Evolutionary conservation across 805 yeast genomes (phyloP).

Genomic region (Pichia occidentalis): DNA sequence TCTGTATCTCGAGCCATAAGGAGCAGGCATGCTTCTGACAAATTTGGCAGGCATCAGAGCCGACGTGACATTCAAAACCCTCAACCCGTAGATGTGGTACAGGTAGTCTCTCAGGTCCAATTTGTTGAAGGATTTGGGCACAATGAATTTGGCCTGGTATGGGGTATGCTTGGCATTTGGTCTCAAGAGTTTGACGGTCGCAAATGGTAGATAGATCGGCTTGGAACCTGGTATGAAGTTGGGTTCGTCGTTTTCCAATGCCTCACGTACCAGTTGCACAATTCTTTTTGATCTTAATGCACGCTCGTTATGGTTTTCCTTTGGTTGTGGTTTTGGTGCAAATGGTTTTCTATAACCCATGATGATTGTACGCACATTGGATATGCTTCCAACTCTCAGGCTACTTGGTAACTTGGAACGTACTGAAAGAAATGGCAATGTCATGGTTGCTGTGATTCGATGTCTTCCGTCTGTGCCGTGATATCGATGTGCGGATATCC

Average conservation of each 20-base stretch:
- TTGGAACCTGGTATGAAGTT: conserved; percentile 80
- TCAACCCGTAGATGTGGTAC: conserved; percentile 80
- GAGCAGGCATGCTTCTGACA: conserved; percentile 46
- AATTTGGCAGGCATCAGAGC: conserved; percentile 73
- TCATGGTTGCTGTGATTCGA: too few species aligned
- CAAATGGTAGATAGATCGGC: conserved; percentile 77
- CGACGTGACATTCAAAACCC: conserved; percentile 84
- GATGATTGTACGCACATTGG: conserved; percentile 23
- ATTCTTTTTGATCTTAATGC: conserved; percentile 26
- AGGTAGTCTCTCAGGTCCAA: conserved; percentile 91
- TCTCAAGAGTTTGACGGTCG: conserved; percentile 69
- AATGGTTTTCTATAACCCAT: conserved; percentile 28
- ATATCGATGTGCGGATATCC: too few species aligned
- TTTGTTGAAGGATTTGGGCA: conserved; percentile 89
- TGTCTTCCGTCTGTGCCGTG: too few species aligned
- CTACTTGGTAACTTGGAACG: too few species aligned
- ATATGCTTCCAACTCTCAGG: too few species aligned
- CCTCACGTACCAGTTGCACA: conserved; percentile 32
- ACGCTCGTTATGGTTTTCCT: conserved; percentile 18
- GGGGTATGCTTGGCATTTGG: conserved; percentile 98
- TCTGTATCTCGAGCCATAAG: conserved; percentile 62
- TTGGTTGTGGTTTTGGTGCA: conserved; percentile 20
- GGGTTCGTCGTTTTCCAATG: conserved; percentile 56
- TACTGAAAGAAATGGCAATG: too few species aligned
- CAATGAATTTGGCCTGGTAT: conserved; percentile 92